A percentile compares a stretch with the other conserved stretches of the same genome.
Conservation (phyloP, 2,329 filamentous ascomycete species). For the Fusarium concolor region DNA sequence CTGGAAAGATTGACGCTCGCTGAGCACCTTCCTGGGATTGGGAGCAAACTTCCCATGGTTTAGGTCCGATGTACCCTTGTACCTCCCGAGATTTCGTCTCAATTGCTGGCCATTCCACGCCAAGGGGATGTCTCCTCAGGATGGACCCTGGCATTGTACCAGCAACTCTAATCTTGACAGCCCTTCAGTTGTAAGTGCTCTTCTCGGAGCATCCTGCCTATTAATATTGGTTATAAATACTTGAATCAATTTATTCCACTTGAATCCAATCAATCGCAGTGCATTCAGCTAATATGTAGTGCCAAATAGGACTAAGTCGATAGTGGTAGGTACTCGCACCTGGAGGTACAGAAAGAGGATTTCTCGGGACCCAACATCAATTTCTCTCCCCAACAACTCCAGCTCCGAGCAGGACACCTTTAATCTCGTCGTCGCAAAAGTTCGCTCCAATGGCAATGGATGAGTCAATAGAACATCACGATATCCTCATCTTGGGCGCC, state of each 20-base stretch:
- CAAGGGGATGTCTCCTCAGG: no score
- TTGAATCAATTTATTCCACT: background rate
- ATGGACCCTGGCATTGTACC: no score
- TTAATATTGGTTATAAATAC: background rate
- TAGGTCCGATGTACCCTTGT: no score
- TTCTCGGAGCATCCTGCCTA: background rate
- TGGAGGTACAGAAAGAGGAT: background rate
- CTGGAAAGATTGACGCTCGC: no score
- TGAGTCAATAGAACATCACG: slow-evolving; percentile 48
- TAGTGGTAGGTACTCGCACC: background rate
- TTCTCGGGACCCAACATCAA: slow-evolving; percentile 1
- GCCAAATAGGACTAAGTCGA: background rate
- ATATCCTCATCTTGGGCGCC: slow-evolving; percentile 75
- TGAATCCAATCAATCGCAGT: background rate
- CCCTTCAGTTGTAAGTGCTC: no score
- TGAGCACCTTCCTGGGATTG: no score
- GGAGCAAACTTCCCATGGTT: no score
- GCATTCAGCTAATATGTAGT: background rate
- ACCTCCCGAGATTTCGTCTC: no score
- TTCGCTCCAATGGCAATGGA: slow-evolving; percentile 27
- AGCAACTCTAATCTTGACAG: no score
- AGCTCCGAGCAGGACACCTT: background rate
- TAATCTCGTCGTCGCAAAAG: background rate
- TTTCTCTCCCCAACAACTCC: slow-evolving; percentile 10
- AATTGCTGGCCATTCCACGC: no score